Percentiles rank a stretch among this genome's conserved stretches.
These are phyloP conservation scores for Meyerozyma sp. DNA, from an alignment of 1,139 yeast genomes.

Conservation along the genomic window DNA sequence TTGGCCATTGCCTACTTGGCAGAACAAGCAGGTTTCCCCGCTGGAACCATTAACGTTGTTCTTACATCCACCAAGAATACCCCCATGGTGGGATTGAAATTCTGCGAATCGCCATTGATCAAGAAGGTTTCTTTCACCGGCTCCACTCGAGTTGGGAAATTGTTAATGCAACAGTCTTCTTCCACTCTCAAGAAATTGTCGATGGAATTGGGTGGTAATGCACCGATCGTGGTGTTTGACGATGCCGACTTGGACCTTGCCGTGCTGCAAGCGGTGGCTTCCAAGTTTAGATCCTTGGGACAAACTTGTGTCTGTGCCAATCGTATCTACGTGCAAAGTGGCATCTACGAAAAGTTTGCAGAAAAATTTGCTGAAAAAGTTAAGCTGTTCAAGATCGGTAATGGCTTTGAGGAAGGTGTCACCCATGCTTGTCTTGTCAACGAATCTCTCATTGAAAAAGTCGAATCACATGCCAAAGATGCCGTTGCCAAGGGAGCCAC, in stretches of 20 bases:
- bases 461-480: slow-evolving; percentile 65
- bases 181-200: slow-evolving; percentile 78
- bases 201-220: slow-evolving; percentile 90
- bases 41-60: slow-evolving; percentile 40
- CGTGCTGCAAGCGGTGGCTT: slow-evolving; percentile 50
- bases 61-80: slow-evolving; percentile 53
- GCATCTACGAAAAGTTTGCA: slow-evolving; percentile 57
- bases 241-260: slow-evolving; percentile 80
- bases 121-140: slow-evolving; percentile 88
- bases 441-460: slow-evolving; percentile 60
- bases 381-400: slow-evolving; percentile 56
- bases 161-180: slow-evolving; percentile 73
- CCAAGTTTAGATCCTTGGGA: slow-evolving; percentile 71
- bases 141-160: slow-evolving; percentile 77
- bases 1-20: slow-evolving; percentile 43
- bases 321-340: slow-evolving; percentile 61
- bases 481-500: slow-evolving; percentile 71
- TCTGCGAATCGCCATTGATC: slow-evolving; percentile 64
- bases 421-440: slow-evolving; percentile 87
- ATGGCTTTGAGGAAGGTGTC: slow-evolving; percentile 58
- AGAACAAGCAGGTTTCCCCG: slow-evolving; percentile 39
- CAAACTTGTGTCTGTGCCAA: slow-evolving; percentile 85
- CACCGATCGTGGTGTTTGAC: slow-evolving; percentile 83
- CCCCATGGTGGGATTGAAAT: slow-evolving; percentile 16
- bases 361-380: slow-evolving; percentile 45